Conservation (phyloP, 495 filamentous ascomycete species). For the Annulohypoxylon maeteangense region DNA sequence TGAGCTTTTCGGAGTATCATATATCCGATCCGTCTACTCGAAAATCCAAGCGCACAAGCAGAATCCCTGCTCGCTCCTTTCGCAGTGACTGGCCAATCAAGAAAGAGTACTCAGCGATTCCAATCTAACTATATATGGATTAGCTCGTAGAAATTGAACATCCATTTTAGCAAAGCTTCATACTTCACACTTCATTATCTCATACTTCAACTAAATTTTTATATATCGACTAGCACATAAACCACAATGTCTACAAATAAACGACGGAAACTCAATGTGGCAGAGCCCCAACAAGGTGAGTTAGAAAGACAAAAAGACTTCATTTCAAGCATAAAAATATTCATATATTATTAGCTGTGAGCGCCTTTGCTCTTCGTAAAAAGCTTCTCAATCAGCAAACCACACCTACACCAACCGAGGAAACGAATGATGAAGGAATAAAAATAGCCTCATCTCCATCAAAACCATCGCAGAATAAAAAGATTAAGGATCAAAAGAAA, state of each 20-base stretch:
- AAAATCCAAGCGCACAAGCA: too few species aligned
- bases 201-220: neutral
- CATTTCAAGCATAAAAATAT: neutral
- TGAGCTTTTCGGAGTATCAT: neutral
- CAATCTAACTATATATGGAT: neutral
- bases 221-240: neutral
- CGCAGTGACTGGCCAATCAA: neutral
- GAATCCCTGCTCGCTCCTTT: neutral
- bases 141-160: neutral
- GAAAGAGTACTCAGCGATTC: neutral
- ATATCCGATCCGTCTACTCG: conserved; percentile 1
- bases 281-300: conserved; percentile 46
- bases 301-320: conserved; percentile 9
- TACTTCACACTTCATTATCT: neutral
- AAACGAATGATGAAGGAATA: neutral
- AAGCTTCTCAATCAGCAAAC: conserved; percentile 47
- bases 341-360: conserved; percentile 52
- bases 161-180: neutral
- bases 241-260: conserved; percentile 55
- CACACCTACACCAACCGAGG: conserved; percentile 5
- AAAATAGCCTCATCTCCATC: neutral
- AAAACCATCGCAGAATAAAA: conserved; percentile 6
- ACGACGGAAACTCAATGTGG: conserved; percentile 54
- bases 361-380: conserved; percentile 63
- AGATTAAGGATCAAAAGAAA: conserved; percentile 5